Evolutionary conservation across 768 basidiomycete genomes (phyloP).

Genomic region (Suillus sp.): DNA sequence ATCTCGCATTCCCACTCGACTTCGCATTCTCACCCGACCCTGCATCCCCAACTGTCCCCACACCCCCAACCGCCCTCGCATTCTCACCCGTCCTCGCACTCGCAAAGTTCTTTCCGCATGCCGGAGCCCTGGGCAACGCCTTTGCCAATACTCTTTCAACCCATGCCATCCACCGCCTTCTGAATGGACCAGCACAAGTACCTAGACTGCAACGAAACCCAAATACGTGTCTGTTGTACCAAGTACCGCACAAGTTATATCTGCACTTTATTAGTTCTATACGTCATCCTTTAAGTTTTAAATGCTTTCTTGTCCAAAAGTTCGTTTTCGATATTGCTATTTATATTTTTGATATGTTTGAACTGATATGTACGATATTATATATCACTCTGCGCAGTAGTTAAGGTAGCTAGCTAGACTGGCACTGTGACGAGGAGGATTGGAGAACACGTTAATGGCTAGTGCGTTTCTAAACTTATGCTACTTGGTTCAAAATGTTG

Average conservation of each 20-base stretch:
- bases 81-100: slow-evolving; percentile 1
- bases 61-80: not conserved
- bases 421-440: not conserved
- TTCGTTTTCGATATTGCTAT: slow-evolving; percentile 4
- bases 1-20: slow-evolving; percentile 3
- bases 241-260: not conserved
- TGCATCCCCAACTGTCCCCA: not conserved
- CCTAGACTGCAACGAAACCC: not conserved
- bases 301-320: not conserved
- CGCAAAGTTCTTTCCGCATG: slow-evolving; percentile 23
- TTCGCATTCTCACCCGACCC: not conserved
- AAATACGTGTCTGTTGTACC: too few relatives aligned
- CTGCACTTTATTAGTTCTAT: slow-evolving; percentile 1
- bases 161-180: slow-evolving; percentile 14
- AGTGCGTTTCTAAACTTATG: not conserved
- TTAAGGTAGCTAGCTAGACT: not conserved
- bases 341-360: slow-evolving; percentile 7
- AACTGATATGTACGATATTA: slow-evolving; percentile 3
- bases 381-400: not conserved
- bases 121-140: slow-evolving; percentile 28
- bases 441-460: slow-evolving; percentile 11
- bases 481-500: not conserved
- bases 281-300: not conserved
- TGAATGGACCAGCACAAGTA: slow-evolving; percentile 12
- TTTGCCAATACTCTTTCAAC: slow-evolving; percentile 3